Evolutionary conservation across 2,329 filamentous ascomycete species (phyloP).

Genomic region (Penicillium sclerotiorum): DNA sequence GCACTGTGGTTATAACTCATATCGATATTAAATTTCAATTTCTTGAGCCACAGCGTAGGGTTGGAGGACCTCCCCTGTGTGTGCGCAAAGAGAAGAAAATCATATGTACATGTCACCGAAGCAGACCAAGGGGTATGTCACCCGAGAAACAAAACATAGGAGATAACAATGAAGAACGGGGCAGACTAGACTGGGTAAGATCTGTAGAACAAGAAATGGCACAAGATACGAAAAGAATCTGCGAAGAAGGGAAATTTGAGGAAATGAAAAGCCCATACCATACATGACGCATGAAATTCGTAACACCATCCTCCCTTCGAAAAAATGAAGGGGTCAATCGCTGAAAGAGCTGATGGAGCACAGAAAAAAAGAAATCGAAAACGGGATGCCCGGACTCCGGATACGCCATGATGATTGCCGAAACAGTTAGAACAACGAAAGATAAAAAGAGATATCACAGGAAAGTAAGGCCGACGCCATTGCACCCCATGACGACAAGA

Average conservation of each 20-base stretch:
- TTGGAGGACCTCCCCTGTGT: not conserved
- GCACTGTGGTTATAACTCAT: too few species aligned
- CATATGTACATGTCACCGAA: constrained; percentile 37
- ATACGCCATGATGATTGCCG: constrained; percentile 27
- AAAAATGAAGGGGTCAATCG: constrained; percentile 25
- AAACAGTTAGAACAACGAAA: constrained; percentile 10
- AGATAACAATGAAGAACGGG: constrained; percentile 2
- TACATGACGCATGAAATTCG: constrained; percentile 41
- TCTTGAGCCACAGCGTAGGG: too few species aligned
- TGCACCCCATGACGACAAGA: too few species aligned
- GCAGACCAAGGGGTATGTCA: constrained; percentile 23
- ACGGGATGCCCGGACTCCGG: constrained; percentile 24
- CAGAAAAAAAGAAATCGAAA: constrained; percentile 20
- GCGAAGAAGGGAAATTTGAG: constrained; percentile 11
- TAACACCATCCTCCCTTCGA: constrained; percentile 30
- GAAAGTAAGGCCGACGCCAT: not conserved
- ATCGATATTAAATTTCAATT: too few species aligned
- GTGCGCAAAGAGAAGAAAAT: constrained; percentile 21
- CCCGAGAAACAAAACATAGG: constrained; percentile 14
- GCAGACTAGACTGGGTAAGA: not conserved
- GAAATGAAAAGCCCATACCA: constrained; percentile 24
- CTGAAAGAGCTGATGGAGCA: constrained; percentile 26
- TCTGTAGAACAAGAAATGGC: not conserved
- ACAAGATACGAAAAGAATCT: constrained; percentile 1
- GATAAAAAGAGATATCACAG: constrained; percentile 15